A percentile compares a stretch with the other conserved stretches of the same genome.
phyloP scores from a whole-genome alignment of 352 stramenopile species.

The Thalassiosira exigua region DNA sequence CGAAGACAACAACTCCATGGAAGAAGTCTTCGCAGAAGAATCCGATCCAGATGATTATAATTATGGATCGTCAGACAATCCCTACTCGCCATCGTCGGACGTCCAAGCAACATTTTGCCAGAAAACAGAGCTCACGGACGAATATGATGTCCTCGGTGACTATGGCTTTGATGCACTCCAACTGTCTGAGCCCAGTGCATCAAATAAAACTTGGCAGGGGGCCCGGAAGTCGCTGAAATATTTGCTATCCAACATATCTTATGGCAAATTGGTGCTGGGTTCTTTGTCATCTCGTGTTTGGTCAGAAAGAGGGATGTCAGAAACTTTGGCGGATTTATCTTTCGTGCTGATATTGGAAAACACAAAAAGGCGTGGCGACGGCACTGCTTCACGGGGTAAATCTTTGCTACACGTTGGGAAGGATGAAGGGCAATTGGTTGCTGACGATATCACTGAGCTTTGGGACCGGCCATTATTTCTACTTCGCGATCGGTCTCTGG shows the following conservation, averaged over 20 bases:
- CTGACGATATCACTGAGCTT: conserved; percentile 46
- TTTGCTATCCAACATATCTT: conserved; percentile 54
- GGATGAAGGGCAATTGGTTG: conserved; percentile 13
- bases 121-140: conserved; percentile 11
- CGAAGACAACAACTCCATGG: conserved; percentile 53
- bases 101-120: conserved; percentile 11
- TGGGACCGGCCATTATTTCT: conserved; percentile 65
- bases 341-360: conserved; percentile 61
- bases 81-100: conserved; percentile 12
- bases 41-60: conserved; percentile 81
- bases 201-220: conserved; percentile 48
- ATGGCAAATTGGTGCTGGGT: conserved; percentile 57
- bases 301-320: conserved; percentile 36
- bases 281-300: conserved; percentile 46
- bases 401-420: conserved; percentile 27
- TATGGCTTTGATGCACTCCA: conserved; percentile 48
- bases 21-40: conserved; percentile 77
- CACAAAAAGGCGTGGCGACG: conserved; percentile 23
- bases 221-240: conserved; percentile 44
- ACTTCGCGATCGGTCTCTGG: conserved; percentile 69
- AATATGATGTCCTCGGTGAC: conserved; percentile 24
- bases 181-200: conserved; percentile 44
- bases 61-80: conserved; percentile 56
- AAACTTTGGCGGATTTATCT: conserved; percentile 62
- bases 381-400: conserved; percentile 8